Conservation (phyloP, 768 basidiomycete genomes). For the Mycena albidolilacea region DNA sequence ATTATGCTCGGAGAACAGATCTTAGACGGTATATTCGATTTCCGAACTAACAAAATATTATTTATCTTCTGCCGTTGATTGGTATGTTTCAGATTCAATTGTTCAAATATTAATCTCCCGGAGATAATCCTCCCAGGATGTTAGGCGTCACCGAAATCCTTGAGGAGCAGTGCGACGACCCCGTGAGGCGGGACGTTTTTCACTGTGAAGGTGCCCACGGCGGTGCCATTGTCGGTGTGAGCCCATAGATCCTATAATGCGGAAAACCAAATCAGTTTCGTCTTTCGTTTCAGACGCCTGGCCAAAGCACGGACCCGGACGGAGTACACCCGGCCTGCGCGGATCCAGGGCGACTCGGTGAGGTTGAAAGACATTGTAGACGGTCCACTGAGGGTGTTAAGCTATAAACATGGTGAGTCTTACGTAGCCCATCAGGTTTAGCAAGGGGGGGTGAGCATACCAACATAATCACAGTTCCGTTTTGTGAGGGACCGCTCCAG, state of each 20-base stretch:
- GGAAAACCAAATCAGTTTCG: neutral
- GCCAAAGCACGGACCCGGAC: constrained; percentile 62
- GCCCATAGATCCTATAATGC: constrained; percentile 66
- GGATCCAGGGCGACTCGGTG: constrained; percentile 77
- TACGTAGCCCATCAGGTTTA: neutral
- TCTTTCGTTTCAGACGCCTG: neutral
- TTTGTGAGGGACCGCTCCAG: constrained; percentile 74
- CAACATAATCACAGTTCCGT: constrained; percentile 76
- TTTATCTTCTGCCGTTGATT: no score
- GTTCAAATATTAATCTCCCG: no score
- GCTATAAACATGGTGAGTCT: constrained; percentile 48
- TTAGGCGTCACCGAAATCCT: constrained; percentile 61
- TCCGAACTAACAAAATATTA: no score
- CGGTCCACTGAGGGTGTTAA: constrained; percentile 69
- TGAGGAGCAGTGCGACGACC: constrained; percentile 66
- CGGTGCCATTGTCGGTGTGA: constrained; percentile 69
- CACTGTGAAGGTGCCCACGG: constrained; percentile 64
- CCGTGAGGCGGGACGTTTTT: constrained; percentile 66
- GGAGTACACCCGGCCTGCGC: constrained; percentile 72
- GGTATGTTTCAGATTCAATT: no score
- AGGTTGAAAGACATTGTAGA: constrained; percentile 69
- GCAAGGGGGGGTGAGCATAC: constrained; percentile 49
- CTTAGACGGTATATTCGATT: no score
- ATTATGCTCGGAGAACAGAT: no score
- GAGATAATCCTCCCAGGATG: no score